Evolutionary conservation across 805 yeast species (phyloP).

Genomic region (Metschnikowia peoriensis): DNA sequence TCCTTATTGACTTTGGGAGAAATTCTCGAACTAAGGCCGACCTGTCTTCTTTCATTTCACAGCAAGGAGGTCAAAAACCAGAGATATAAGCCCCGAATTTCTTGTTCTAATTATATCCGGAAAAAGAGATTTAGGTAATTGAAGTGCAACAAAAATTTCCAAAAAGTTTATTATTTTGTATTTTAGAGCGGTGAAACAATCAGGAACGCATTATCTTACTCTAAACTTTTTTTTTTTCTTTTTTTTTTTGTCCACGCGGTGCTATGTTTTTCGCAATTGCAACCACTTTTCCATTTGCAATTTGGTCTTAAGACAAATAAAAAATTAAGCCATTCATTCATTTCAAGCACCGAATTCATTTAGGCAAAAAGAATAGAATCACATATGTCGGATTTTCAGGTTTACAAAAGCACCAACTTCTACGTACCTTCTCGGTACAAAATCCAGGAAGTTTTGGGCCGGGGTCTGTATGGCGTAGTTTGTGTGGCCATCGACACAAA

Average conservation of each 20-base stretch:
- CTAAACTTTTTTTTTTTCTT: too few relatives aligned
- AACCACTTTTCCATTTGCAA: slow-evolving; percentile 1
- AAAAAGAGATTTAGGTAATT: too few relatives aligned
- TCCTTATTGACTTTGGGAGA: too few relatives aligned
- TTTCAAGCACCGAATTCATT: background rate
- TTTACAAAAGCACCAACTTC: slow-evolving; percentile 39
- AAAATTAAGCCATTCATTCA: background rate
- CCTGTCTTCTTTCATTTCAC: too few relatives aligned
- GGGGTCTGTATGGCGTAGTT: slow-evolving; percentile 85
- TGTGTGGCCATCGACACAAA: slow-evolving; percentile 66
- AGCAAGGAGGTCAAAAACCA: too few relatives aligned
- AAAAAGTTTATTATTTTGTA: too few relatives aligned
- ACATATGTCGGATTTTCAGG: slow-evolving; percentile 16
- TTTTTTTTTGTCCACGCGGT: background rate
- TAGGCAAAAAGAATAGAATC: background rate
- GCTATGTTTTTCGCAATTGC: background rate
- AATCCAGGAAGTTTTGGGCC: slow-evolving; percentile 61
- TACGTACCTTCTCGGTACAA: slow-evolving; percentile 61
- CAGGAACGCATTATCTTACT: background rate
- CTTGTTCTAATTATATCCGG: too few relatives aligned
- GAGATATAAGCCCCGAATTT: too few relatives aligned
- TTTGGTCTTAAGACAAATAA: background rate
- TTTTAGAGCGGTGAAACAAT: too few relatives aligned
- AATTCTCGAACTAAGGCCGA: too few relatives aligned
- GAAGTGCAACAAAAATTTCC: too few relatives aligned